Percentiles rank a stretch among this genome's conserved stretches.
These are phyloP conservation scores for Lecanoromycetidae sp. DNA, from an alignment of 2,329 filamentous ascomycete species.

Conservation along the genomic window DNA sequence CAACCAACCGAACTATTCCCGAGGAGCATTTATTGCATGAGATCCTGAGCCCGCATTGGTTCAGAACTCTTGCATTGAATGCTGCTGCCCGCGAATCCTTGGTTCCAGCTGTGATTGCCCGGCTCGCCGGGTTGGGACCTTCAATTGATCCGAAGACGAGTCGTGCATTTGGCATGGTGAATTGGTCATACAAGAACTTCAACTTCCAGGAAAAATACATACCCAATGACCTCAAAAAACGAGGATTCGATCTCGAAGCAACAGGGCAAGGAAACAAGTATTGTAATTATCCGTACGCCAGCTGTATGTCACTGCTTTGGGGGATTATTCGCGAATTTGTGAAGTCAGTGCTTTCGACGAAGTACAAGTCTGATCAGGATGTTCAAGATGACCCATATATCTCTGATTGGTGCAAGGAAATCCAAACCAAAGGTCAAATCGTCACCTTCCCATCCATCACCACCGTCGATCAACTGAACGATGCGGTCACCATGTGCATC, in stretches of 20 bases:
- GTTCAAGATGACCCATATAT: conserved; percentile 27
- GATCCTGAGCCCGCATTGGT: conserved; percentile 38
- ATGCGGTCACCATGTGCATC: conserved; percentile 42
- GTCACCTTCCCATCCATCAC: conserved; percentile 33
- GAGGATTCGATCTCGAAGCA: conserved; percentile 1
- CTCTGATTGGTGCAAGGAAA: conserved; percentile 31
- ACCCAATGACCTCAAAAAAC: background rate
- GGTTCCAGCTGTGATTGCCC: conserved; percentile 34
- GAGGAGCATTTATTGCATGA: conserved; percentile 34
- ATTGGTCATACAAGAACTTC: conserved; percentile 33
- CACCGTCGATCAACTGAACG: conserved; percentile 32
- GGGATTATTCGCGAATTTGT: conserved; percentile 33
- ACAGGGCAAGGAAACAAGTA: conserved; percentile 23
- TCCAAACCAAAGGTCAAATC: conserved; percentile 30
- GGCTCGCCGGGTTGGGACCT: conserved; percentile 35
- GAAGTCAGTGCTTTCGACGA: conserved; percentile 26
- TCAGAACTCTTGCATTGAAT: conserved; percentile 39
- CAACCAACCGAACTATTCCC: conserved; percentile 32
- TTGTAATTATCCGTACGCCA: conserved; percentile 39
- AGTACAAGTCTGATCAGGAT: conserved; percentile 25
- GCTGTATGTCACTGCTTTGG: conserved; percentile 37
- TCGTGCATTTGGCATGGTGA: conserved; percentile 30
- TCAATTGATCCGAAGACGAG: conserved; percentile 28
- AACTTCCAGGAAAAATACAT: conserved; percentile 20
- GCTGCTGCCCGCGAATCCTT: conserved; percentile 35